Percentiles rank a stretch among this genome's conserved stretches.
phyloP scores from a whole-genome alignment of 2,329 filamentous ascomycete genomes.

The Elsinoe ampelina region DNA sequence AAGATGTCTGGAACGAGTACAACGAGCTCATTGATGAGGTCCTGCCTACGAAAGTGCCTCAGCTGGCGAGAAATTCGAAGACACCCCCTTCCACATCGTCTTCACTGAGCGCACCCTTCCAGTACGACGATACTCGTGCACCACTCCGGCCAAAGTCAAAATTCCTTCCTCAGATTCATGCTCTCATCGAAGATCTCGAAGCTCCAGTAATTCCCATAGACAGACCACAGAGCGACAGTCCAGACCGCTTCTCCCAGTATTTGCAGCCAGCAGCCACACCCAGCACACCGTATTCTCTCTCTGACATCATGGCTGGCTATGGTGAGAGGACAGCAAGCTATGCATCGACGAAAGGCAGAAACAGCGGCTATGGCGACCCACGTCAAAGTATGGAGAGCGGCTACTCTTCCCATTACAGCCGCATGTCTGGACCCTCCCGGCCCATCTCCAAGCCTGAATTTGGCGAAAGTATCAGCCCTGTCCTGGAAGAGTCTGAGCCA shows the following conservation, averaged over 20 bases:
- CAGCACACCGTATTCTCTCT: conserved; percentile 17
- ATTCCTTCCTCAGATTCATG: conserved; percentile 11
- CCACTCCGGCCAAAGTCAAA: neutral
- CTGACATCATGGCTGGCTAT: conserved; percentile 15
- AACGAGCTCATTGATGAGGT: conserved; percentile 75
- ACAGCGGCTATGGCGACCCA: neutral
- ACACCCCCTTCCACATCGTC: conserved; percentile 46
- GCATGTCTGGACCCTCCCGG: conserved; percentile 11
- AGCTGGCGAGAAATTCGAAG: conserved; percentile 19
- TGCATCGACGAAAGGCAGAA: conserved; percentile 3
- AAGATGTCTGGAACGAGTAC: conserved; percentile 92
- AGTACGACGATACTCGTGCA: conserved; percentile 38
- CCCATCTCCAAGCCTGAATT: conserved; percentile 5
- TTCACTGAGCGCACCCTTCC: conserved; percentile 44
- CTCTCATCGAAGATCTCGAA: conserved; percentile 11
- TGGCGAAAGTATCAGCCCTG: conserved; percentile 10
- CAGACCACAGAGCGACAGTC: conserved; percentile 22
- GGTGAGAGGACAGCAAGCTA: conserved; percentile 12
- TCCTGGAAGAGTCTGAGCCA: conserved; percentile 6
- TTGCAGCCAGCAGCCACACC: conserved; percentile 15
- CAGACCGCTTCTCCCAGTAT: conserved; percentile 29
- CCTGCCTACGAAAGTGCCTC: conserved; percentile 35
- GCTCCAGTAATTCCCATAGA: conserved; percentile 14
- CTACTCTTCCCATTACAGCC: conserved; percentile 12
- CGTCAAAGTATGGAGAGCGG: conserved; percentile 11